A percentile compares a stretch with the other conserved stretches of the same genome.
Evolutionary conservation across 805 yeast genomes (phyloP).

Genomic region (Candida yuanshanica): DNA sequence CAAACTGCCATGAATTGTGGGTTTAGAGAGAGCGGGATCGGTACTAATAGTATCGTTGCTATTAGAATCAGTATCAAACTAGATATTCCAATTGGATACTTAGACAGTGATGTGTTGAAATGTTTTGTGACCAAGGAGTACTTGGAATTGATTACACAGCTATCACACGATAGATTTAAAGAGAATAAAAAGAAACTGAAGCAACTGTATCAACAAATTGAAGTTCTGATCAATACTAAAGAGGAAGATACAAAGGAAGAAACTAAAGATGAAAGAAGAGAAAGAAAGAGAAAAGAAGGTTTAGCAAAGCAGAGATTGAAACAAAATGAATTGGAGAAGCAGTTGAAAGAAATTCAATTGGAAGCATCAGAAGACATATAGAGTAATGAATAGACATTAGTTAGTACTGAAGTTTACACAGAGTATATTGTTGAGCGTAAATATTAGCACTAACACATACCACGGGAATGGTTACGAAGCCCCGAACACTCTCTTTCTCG

Average conservation of each 20-base stretch:
- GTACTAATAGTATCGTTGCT: slow-evolving; percentile 72
- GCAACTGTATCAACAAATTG: slow-evolving; percentile 40
- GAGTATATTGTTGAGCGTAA: background rate
- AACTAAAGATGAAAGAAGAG: slow-evolving; percentile 52
- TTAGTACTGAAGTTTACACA: background rate
- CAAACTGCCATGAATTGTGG: slow-evolving; percentile 79
- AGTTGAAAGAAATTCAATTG: background rate
- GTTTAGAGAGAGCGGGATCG: slow-evolving; percentile 83
- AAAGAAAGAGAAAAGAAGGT: slow-evolving; percentile 47
- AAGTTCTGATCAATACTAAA: slow-evolving; percentile 20
- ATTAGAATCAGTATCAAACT: slow-evolving; percentile 67
- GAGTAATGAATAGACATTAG: no score
- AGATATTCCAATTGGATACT: slow-evolving; percentile 71
- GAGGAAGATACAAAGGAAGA: slow-evolving; percentile 25
- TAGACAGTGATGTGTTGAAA: slow-evolving; percentile 26
- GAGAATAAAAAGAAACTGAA: slow-evolving; percentile 59
- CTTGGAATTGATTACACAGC: slow-evolving; percentile 42
- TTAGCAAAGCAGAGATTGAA: slow-evolving; percentile 21
- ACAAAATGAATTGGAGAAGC: background rate
- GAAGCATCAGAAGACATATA: background rate
- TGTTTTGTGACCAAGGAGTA: slow-evolving; percentile 47
- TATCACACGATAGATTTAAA: slow-evolving; percentile 56
- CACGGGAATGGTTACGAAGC: no score
- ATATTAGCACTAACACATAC: background rate
- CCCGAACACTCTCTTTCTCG: no score